These are phyloP conservation scores for Saturnispora bothae DNA, from an alignment of 805 yeast species.

Conservation along the genomic window DNA sequence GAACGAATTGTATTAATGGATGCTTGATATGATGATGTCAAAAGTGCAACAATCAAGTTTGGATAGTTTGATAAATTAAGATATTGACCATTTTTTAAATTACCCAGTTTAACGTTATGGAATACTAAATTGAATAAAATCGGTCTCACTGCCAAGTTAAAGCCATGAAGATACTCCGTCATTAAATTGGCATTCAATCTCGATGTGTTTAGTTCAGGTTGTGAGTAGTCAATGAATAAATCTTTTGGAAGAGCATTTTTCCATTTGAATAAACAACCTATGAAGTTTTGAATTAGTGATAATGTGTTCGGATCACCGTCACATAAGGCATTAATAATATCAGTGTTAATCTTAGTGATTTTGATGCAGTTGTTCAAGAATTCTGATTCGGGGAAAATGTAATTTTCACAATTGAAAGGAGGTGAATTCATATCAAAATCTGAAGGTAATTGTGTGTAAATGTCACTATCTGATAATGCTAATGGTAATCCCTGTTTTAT, in stretches of 20 bases:
- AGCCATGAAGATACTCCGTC: slow-evolving; percentile 78
- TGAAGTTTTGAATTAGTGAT: slow-evolving; percentile 62
- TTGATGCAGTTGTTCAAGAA: slow-evolving; percentile 67
- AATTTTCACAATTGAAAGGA: slow-evolving; percentile 48
- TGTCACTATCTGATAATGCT: slow-evolving; percentile 71
- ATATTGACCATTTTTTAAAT: slow-evolving; percentile 29
- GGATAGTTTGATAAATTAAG: slow-evolving; percentile 62
- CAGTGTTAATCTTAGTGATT: slow-evolving; percentile 70
- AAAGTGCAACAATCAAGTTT: slow-evolving; percentile 50
- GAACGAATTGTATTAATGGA: slow-evolving; percentile 66
- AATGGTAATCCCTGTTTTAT: slow-evolving; percentile 76
- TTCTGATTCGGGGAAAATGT: slow-evolving; percentile 71
- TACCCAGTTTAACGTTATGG: slow-evolving; percentile 39
- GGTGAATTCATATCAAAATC: slow-evolving; percentile 60
- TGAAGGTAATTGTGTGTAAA: slow-evolving; percentile 65
- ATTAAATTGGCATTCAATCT: slow-evolving; percentile 62
- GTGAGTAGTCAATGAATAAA: slow-evolving; percentile 51
- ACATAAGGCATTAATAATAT: slow-evolving; percentile 56
- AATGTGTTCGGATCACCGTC: slow-evolving; percentile 69
- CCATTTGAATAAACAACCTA: slow-evolving; percentile 59
- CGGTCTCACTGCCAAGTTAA: slow-evolving; percentile 71
- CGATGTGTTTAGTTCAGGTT: slow-evolving; percentile 44
- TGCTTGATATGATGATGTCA: slow-evolving; percentile 73
- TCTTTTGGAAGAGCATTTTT: slow-evolving; percentile 53
- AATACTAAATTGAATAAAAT: slow-evolving; percentile 67